Conservation (phyloP, 768 basidiomycete species). For the Termitomyces sp. region DNA sequence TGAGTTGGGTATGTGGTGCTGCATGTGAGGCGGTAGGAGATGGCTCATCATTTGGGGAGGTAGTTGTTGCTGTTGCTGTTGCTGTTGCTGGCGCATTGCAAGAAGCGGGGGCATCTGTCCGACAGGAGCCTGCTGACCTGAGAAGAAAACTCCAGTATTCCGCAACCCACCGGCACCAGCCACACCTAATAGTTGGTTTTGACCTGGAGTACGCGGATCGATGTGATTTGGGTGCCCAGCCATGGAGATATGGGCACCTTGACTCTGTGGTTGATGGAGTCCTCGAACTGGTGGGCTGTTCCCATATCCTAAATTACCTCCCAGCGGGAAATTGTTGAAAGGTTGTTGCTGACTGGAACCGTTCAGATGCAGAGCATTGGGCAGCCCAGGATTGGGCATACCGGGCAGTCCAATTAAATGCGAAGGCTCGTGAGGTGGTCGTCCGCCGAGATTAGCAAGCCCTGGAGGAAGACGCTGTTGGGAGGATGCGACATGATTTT, state of each 20-base stretch:
- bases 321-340: constrained; percentile 53
- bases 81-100: constrained; percentile 50
- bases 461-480: constrained; percentile 75
- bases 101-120: constrained; percentile 45
- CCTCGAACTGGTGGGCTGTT: constrained; percentile 51
- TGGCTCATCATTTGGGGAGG: constrained; percentile 54
- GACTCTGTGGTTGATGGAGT: constrained; percentile 51
- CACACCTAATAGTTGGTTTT: constrained; percentile 50
- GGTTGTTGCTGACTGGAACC: constrained; percentile 41
- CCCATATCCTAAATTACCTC: constrained; percentile 44
- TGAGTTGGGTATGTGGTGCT: constrained; percentile 46
- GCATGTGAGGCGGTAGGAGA: constrained; percentile 56
- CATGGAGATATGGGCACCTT: constrained; percentile 47
- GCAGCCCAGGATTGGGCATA: constrained; percentile 43
- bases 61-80: constrained; percentile 52
- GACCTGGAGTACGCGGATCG: constrained; percentile 52
- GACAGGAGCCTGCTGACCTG: constrained; percentile 44
- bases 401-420: constrained; percentile 59
- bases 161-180: constrained; percentile 44
- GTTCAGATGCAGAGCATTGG: constrained; percentile 45
- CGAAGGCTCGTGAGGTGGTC: constrained; percentile 76
- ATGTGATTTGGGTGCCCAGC: constrained; percentile 53
- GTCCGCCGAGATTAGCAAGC: constrained; percentile 77
- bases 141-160: constrained; percentile 47
- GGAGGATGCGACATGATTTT: constrained; percentile 41